Conservation (phyloP, 2,329 filamentous ascomycete genomes). For the Drechslera avenae region DNA sequence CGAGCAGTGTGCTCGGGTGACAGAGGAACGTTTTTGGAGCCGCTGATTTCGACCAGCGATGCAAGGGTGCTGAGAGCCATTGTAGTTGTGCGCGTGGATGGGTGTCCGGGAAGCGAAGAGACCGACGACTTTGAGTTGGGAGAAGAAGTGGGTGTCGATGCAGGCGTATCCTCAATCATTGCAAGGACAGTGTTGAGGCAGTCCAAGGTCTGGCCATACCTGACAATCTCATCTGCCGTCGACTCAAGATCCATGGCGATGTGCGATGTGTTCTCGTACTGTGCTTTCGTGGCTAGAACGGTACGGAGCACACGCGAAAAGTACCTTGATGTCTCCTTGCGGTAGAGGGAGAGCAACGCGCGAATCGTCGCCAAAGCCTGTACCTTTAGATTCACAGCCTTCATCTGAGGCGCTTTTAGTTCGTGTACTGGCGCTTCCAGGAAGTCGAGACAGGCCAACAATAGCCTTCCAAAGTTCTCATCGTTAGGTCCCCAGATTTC, state of each 20-base stretch:
- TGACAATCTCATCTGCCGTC: constrained; percentile 72
- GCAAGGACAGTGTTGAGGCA: constrained; percentile 47
- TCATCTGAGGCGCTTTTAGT: constrained; percentile 62
- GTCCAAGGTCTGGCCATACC: constrained; percentile 66
- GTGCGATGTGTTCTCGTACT: constrained; percentile 71
- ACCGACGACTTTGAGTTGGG: constrained; percentile 44
- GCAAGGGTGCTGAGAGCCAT: constrained; percentile 50
- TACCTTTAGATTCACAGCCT: constrained; percentile 72
- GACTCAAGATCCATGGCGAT: constrained; percentile 76
- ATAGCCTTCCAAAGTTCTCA: constrained; percentile 70
- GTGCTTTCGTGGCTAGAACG: constrained; percentile 67
- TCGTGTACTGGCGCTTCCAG: constrained; percentile 63
- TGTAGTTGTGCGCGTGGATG: constrained; percentile 41
- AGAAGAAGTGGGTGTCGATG: constrained; percentile 33
- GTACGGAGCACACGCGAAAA: constrained; percentile 70
- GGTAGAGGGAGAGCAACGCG: constrained; percentile 70
- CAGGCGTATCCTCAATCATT: constrained; percentile 41
- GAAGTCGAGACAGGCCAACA: constrained; percentile 72
- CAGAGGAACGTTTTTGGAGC: constrained; percentile 39
- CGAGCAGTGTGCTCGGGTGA: constrained; percentile 43
- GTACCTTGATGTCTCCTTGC: constrained; percentile 69
- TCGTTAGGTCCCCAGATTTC: constrained; percentile 69
- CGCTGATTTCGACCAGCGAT: constrained; percentile 42
- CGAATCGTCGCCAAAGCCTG: constrained; percentile 77
- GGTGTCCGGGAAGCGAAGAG: constrained; percentile 20